Conservation (phyloP, 1,139 yeast species). For the Candida dubliniensis region DNA sequence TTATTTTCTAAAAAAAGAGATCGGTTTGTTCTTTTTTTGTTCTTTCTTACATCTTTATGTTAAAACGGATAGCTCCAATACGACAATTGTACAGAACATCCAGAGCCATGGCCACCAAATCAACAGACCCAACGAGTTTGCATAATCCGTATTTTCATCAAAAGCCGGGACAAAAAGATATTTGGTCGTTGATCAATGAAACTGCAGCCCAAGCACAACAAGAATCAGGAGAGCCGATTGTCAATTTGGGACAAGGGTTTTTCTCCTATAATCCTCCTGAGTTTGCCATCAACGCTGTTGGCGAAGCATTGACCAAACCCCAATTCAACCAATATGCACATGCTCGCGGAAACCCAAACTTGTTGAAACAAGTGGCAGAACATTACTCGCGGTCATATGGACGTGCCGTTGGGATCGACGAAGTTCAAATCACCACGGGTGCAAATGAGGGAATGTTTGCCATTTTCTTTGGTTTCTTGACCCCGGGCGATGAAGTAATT, state of each 20-base stretch:
- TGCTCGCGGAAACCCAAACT: conserved; percentile 80
- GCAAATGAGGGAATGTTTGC: conserved; percentile 95
- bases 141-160: conserved; percentile 62
- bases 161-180: conserved; percentile 70
- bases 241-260: conserved; percentile 94
- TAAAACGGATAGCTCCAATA: not conserved
- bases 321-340: conserved; percentile 89
- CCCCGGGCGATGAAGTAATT: conserved; percentile 90
- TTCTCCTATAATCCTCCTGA: conserved; percentile 93
- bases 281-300: conserved; percentile 84
- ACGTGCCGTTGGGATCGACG: conserved; percentile 58
- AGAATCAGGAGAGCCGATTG: conserved; percentile 67
- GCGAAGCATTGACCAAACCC: conserved; percentile 68
- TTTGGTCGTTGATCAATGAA: conserved; percentile 93
- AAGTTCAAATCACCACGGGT: conserved; percentile 86
- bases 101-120: conserved; percentile 1
- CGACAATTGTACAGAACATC: not conserved
- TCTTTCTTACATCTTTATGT: conserved; percentile 3
- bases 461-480: conserved; percentile 78
- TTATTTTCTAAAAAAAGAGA: no score
- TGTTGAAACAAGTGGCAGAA: conserved; percentile 65
- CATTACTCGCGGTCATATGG: conserved; percentile 70
- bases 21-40: not conserved
- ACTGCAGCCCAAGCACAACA: conserved; percentile 78
- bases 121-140: conserved; percentile 21